Conservation (phyloP, 2,329 filamentous ascomycete species). For the Neonectria neomacrospora region DNA sequence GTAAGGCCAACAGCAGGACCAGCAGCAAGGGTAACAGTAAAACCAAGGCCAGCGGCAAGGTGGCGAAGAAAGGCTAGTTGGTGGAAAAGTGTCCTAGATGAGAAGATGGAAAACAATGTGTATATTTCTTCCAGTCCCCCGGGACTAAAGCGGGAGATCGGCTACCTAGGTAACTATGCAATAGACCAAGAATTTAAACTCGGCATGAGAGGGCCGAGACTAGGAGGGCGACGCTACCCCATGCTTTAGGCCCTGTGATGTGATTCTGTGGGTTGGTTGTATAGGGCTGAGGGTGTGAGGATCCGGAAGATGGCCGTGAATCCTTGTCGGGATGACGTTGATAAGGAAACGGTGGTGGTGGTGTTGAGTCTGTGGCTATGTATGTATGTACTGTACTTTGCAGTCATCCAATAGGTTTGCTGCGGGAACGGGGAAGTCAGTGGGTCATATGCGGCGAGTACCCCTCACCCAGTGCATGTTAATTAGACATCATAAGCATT, state of each 20-base stretch:
- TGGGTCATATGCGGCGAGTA: not conserved
- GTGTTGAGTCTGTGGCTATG: not conserved
- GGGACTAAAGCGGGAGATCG: not conserved
- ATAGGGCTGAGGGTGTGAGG: conserved; percentile 38
- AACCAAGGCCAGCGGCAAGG: conserved; percentile 8
- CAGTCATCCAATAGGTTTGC: not conserved
- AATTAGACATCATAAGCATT: not conserved
- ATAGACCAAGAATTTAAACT: conserved; percentile 4
- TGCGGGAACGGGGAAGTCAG: not conserved
- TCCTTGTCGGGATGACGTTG: conserved; percentile 23
- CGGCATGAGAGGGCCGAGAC: not conserved
- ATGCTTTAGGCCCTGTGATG: conserved; percentile 12
- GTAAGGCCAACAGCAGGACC: conserved; percentile 33
- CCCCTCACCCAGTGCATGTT: not conserved
- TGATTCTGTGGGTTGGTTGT: conserved; percentile 12
- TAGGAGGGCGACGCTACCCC: not conserved
- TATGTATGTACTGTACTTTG: not conserved
- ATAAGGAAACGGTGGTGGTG: not conserved
- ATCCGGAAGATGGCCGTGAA: conserved; percentile 43
- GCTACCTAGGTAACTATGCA: not conserved
- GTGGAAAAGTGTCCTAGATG: conserved; percentile 20
- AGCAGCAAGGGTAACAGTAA: conserved; percentile 8
- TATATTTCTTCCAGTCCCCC: conserved; percentile 3
- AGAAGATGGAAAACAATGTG: conserved; percentile 8
- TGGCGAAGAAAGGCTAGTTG: conserved; percentile 32